These are phyloP conservation scores for Cordyceps cateniannulata DNA, from an alignment of 2,329 filamentous ascomycete species.

Conservation along the genomic window DNA sequence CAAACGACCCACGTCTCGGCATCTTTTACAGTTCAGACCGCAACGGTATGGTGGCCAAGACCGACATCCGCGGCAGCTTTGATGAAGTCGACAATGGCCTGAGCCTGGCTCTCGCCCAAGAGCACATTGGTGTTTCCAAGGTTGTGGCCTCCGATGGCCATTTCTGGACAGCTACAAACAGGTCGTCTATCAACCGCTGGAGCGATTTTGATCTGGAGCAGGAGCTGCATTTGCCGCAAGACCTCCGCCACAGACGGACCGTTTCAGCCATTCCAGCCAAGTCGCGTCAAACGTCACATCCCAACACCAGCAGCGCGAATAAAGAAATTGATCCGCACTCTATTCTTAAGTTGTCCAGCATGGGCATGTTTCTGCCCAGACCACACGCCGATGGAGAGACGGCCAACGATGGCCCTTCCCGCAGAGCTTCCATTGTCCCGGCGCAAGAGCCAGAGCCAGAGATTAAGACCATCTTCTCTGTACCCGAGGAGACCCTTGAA, in stretches of 20 bases:
- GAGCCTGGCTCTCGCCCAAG: slow-evolving; percentile 84
- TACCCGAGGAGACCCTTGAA: slow-evolving; percentile 78
- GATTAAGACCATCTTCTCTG: slow-evolving; percentile 56
- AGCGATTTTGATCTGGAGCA: slow-evolving; percentile 73
- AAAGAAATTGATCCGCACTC: slow-evolving; percentile 71
- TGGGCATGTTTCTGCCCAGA: slow-evolving; percentile 64
- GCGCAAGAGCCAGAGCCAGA: slow-evolving; percentile 25
- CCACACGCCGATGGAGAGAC: slow-evolving; percentile 49
- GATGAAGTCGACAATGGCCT: slow-evolving; percentile 73
- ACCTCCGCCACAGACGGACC: slow-evolving; percentile 42
- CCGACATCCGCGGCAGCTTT: slow-evolving; percentile 70
- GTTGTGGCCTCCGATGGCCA: slow-evolving; percentile 64
- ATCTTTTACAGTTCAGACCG: slow-evolving; percentile 95
- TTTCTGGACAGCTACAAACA: slow-evolving; percentile 85
- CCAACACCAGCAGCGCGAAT: slow-evolving; percentile 28
- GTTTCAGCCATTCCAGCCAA: slow-evolving; percentile 38
- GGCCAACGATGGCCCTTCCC: slow-evolving; percentile 40
- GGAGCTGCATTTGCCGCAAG: slow-evolving; percentile 59
- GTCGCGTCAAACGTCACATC: slow-evolving; percentile 26
- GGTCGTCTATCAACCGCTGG: slow-evolving; percentile 91
- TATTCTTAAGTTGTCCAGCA: slow-evolving; percentile 77
- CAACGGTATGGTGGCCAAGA: slow-evolving; percentile 91
- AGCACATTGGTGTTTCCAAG: slow-evolving; percentile 75
- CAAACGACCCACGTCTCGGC: slow-evolving; percentile 74
- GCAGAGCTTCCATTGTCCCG: slow-evolving; percentile 30